Evolutionary conservation across 1,139 yeast species (phyloP).

Genomic region (Spathaspora sp.): DNA sequence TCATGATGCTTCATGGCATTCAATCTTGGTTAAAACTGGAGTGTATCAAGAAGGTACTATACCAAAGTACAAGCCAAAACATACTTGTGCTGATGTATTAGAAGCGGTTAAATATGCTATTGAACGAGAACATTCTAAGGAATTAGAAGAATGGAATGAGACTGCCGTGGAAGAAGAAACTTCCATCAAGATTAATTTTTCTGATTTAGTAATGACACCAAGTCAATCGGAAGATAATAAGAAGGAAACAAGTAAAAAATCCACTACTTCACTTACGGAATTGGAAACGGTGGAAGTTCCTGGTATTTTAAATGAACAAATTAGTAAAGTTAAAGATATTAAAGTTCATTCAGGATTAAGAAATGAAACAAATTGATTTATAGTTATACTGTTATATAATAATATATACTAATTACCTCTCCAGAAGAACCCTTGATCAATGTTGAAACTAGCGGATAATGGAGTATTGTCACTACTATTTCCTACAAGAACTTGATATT

Average conservation of each 20-base stretch:
- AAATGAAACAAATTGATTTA: not conserved
- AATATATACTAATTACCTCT: slow-evolving; percentile 14
- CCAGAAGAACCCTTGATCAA: slow-evolving; percentile 22
- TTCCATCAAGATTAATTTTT: slow-evolving; percentile 37
- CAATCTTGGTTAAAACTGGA: slow-evolving; percentile 83
- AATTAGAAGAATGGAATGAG: slow-evolving; percentile 71
- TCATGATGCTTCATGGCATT: slow-evolving; percentile 81
- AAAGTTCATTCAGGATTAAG: slow-evolving; percentile 15
- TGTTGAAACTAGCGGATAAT: slow-evolving; percentile 31
- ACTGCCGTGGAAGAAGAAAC: slow-evolving; percentile 32
- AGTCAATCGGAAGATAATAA: slow-evolving; percentile 23
- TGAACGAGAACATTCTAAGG: slow-evolving; percentile 73
- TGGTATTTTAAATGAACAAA: slow-evolving; percentile 37
- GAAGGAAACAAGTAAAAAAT: slow-evolving; percentile 10
- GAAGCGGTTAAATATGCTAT: slow-evolving; percentile 83
- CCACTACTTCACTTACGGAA: too few relatives aligned
- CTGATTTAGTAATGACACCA: slow-evolving; percentile 51
- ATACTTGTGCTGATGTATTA: slow-evolving; percentile 67
- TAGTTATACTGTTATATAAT: not conserved
- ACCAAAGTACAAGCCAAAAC: slow-evolving; percentile 78
- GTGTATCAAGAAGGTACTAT: slow-evolving; percentile 78
- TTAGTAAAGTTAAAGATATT: slow-evolving; percentile 39
- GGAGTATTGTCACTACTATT: slow-evolving; percentile 25
- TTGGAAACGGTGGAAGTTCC: slow-evolving; percentile 48
- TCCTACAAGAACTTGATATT: slow-evolving; percentile 48